A percentile compares a stretch with the other conserved stretches of the same genome.
These are phyloP conservation scores for Aphanomyces invadans DNA, from an alignment of 352 stramenopile species.

Conservation along the genomic window DNA sequence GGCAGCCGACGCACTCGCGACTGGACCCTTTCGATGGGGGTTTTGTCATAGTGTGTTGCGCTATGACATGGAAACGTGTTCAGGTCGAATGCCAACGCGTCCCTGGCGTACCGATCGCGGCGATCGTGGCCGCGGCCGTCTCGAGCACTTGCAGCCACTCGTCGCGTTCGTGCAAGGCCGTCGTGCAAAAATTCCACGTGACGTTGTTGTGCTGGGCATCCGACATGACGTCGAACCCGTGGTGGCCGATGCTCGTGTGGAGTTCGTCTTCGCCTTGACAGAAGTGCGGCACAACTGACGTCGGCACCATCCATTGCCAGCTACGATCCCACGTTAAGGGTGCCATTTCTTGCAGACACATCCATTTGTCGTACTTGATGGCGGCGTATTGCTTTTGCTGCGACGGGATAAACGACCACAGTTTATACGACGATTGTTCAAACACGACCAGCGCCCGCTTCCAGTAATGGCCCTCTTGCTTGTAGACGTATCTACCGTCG, in stretches of 20 bases:
- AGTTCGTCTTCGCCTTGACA: slow-evolving; percentile 80
- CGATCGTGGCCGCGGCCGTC: slow-evolving; percentile 18
- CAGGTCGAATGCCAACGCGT: too few species aligned
- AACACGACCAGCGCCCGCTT: slow-evolving; percentile 82
- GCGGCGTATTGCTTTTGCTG: slow-evolving; percentile 70
- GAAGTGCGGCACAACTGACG: slow-evolving; percentile 63
- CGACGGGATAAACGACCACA: slow-evolving; percentile 86
- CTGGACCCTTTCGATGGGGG: background rate
- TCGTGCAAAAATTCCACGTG: slow-evolving; percentile 22
- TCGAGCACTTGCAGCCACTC: slow-evolving; percentile 22
- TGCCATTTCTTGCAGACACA: background rate
- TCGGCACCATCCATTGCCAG: slow-evolving; percentile 83
- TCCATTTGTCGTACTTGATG: slow-evolving; percentile 38
- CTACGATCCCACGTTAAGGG: background rate
- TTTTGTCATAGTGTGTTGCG: slow-evolving; percentile 1
- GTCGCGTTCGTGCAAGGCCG: slow-evolving; percentile 20
- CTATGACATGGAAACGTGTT: background rate
- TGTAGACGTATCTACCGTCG: slow-evolving; percentile 21
- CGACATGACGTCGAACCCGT: slow-evolving; percentile 71
- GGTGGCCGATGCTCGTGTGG: slow-evolving; percentile 72
- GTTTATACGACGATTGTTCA: slow-evolving; percentile 78
- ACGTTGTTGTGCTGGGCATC: slow-evolving; percentile 65
- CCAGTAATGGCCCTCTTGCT: slow-evolving; percentile 69
- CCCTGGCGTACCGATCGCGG: slow-evolving; percentile 4
- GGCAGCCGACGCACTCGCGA: slow-evolving; percentile 34